These are phyloP conservation scores for Nepenthes gracilis DNA, from an alignment of 148 eudicot genomes.

Conservation along the genomic window DNA sequence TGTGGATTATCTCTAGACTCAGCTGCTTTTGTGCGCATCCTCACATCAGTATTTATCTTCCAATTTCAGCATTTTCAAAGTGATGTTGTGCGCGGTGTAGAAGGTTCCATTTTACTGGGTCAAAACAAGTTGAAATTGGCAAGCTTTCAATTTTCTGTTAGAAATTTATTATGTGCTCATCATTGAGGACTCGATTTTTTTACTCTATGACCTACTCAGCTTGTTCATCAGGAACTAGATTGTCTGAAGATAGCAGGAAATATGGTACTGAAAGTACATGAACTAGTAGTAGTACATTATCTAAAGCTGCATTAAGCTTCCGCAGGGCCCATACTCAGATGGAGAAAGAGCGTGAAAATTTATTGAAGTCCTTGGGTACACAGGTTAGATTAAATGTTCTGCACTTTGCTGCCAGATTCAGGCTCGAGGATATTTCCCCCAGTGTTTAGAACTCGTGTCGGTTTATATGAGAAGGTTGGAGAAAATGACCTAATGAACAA, in stretches of 20 bases:
- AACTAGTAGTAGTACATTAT: constrained; percentile 81
- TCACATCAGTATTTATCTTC: constrained; percentile 2
- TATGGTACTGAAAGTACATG: constrained; percentile 94
- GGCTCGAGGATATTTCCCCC: not conserved
- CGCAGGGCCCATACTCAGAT: constrained; percentile 79
- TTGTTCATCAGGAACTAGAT: constrained; percentile 54
- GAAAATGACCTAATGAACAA: too few relatives aligned
- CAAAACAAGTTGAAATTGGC: constrained; percentile 99
- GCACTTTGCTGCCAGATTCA: not conserved
- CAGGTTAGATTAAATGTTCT: constrained; percentile 48
- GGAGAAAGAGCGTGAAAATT: constrained; percentile 94
- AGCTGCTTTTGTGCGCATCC: constrained; percentile 3
- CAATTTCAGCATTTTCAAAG: constrained; percentile 87
- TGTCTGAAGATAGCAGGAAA: constrained; percentile 96
- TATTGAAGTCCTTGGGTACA: constrained; percentile 87
- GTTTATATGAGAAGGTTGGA: too few relatives aligned
- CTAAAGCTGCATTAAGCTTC: constrained; percentile 78
- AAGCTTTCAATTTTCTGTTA: not conserved
- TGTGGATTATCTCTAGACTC: not conserved
- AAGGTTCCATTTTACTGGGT: constrained; percentile 90
- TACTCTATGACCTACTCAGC: not conserved
- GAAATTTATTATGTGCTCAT: not conserved
- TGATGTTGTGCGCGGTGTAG: constrained; percentile 97
- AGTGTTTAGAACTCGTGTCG: not conserved
- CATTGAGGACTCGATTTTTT: not conserved